Conservation (phyloP, 352 stramenopile genomes). For the Elongisporangium prolatum region DNA sequence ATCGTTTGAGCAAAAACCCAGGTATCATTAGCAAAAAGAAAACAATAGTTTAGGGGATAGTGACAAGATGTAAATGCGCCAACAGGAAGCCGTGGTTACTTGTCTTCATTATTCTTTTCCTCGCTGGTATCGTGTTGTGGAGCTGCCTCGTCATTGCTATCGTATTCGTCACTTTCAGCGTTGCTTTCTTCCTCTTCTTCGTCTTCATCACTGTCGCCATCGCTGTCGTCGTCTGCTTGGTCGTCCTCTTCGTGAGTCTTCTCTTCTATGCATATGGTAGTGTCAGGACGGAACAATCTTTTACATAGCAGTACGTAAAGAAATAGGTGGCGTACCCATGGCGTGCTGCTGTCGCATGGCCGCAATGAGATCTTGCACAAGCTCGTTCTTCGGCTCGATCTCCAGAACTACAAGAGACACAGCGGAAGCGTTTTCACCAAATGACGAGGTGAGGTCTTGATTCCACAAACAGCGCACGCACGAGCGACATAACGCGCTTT, state of each 20-base stretch:
- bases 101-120: conserved; percentile 15
- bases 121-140: conserved; percentile 11
- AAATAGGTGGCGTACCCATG: conserved; percentile 26
- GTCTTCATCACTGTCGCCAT: conserved; percentile 50
- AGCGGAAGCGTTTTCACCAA: neutral
- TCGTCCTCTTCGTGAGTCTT: conserved; percentile 28
- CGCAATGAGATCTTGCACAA: conserved; percentile 57
- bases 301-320: neutral
- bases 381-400: conserved; percentile 49
- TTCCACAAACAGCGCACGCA: neutral
- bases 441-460: neutral
- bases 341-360: conserved; percentile 56
- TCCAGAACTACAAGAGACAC: conserved; percentile 32
- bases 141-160: conserved; percentile 13
- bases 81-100: neutral
- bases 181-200: conserved; percentile 55
- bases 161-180: conserved; percentile 15
- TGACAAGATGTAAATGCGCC: neutral
- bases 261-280: conserved; percentile 13
- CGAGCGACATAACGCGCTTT: neutral
- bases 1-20: neutral
- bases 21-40: conserved; percentile 1
- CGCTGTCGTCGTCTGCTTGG: conserved; percentile 31
- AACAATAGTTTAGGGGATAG: neutral
- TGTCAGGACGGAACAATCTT: neutral